phyloP scores from a whole-genome alignment of 768 basidiomycete species.

The Russula sp. region DNA sequence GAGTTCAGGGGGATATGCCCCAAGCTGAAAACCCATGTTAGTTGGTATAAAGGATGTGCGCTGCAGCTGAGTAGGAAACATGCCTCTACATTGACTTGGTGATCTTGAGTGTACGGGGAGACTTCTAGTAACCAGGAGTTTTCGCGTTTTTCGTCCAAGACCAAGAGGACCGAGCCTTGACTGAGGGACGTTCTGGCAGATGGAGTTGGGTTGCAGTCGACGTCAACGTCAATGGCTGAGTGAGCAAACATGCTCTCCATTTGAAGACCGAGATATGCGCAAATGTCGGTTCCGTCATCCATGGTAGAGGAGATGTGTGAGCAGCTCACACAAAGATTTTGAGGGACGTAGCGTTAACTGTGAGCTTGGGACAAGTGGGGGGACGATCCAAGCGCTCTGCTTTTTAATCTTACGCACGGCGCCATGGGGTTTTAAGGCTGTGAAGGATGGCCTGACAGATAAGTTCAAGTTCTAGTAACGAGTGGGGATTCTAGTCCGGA shows the following conservation, averaged over 20 bases:
- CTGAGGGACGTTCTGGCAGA: neutral
- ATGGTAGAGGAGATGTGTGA: neutral
- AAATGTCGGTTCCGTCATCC: neutral
- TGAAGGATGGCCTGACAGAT: too few species aligned
- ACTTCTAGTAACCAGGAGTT: neutral
- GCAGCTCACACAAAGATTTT: neutral
- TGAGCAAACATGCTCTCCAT: neutral
- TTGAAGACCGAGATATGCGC: neutral
- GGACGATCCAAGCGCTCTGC: neutral
- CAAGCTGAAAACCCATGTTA: neutral
- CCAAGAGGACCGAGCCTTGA: neutral
- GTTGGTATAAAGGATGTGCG: neutral
- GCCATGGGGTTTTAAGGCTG: neutral
- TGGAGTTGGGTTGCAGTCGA: neutral
- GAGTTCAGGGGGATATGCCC: neutral
- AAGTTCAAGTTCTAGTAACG: too few species aligned
- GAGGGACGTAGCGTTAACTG: neutral
- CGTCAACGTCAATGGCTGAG: neutral
- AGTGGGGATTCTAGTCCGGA: too few species aligned
- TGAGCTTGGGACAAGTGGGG: neutral
- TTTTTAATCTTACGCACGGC: neutral
- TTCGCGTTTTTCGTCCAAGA: neutral
- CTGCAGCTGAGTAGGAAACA: neutral
- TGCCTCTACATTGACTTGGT: neutral
- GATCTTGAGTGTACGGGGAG: neutral